phyloP scores from a whole-genome alignment of 1,139 yeast species.

The Casaregolazyma lundiana region DNA sequence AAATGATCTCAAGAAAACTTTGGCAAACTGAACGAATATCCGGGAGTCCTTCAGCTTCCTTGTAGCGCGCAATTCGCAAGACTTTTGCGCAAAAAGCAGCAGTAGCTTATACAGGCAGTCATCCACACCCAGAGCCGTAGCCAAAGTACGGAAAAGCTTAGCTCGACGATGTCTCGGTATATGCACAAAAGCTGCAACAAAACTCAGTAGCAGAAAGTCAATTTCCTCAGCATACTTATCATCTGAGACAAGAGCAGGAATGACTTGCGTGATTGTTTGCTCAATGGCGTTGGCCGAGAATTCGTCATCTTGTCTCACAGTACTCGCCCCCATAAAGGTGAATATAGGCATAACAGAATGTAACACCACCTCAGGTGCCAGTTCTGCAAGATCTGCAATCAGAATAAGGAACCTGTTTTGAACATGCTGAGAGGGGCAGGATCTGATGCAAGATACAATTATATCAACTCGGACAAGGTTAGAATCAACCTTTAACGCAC shows the following conservation, averaged over 20 bases:
- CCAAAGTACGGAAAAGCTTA: slow-evolving; percentile 70
- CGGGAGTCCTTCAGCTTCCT: slow-evolving; percentile 63
- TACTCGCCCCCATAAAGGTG: slow-evolving; percentile 98
- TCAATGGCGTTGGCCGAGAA: slow-evolving; percentile 89
- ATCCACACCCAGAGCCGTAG: slow-evolving; percentile 67
- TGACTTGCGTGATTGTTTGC: slow-evolving; percentile 82
- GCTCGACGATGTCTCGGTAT: slow-evolving; percentile 96
- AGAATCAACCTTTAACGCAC: slow-evolving; percentile 47
- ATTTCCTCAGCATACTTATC: slow-evolving; percentile 59
- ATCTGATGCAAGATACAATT: slow-evolving; percentile 82
- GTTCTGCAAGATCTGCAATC: slow-evolving; percentile 78
- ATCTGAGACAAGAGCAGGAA: slow-evolving; percentile 79
- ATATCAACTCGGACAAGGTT: slow-evolving; percentile 79
- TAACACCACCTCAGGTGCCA: slow-evolving; percentile 85
- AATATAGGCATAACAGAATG: slow-evolving; percentile 99
- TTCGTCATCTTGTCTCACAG: slow-evolving; percentile 94
- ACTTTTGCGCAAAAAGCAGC: slow-evolving; percentile 77
- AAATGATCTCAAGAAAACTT: slow-evolving; percentile 64
- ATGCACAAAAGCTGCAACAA: slow-evolving; percentile 89
- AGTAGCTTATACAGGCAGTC: slow-evolving; percentile 67
- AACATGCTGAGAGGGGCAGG: slow-evolving; percentile 88
- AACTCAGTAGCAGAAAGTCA: slow-evolving; percentile 81
- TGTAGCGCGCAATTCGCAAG: slow-evolving; percentile 48
- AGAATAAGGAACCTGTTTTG: slow-evolving; percentile 83
- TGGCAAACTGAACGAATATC: slow-evolving; percentile 64